A percentile compares a stretch with the other conserved stretches of the same genome.
Conservation (phyloP, 768 basidiomycete genomes). For the Cubamyces sp. region DNA sequence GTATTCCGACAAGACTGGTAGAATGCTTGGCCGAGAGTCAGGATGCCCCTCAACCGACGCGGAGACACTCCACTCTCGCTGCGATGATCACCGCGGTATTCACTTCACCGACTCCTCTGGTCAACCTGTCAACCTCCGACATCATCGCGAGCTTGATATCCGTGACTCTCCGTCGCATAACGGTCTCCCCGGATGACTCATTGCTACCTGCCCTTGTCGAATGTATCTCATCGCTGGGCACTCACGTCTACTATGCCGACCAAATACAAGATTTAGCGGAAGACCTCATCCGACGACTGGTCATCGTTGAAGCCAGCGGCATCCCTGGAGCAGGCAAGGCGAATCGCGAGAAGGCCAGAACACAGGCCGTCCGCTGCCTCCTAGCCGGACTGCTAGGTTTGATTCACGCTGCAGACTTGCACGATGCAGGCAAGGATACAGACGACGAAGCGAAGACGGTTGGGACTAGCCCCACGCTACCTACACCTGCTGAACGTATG, state of each 20-base stretch:
- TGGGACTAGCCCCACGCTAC: conserved; percentile 20
- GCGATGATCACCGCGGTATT: conserved; percentile 85
- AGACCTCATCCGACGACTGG: conserved; percentile 77
- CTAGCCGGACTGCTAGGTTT: conserved; percentile 73
- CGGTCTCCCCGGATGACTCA: conserved; percentile 62
- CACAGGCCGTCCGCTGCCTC: conserved; percentile 71
- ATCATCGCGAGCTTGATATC: conserved; percentile 79
- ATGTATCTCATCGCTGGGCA: conserved; percentile 82
- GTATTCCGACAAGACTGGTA: conserved; percentile 82
- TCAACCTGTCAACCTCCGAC: conserved; percentile 91
- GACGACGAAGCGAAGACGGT: conserved; percentile 28
- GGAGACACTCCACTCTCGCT: conserved; percentile 63
- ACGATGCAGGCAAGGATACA: conserved; percentile 40
- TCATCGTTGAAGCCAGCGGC: conserved; percentile 70
- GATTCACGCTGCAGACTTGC: conserved; percentile 62
- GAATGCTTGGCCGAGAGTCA: conserved; percentile 72
- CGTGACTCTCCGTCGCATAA: conserved; percentile 71
- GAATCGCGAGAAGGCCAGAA: conserved; percentile 48
- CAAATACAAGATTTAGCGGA: conserved; percentile 92
- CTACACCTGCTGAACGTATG: conserved; percentile 21
- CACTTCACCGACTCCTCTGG: conserved; percentile 77
- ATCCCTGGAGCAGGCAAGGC: conserved; percentile 45
- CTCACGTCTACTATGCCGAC: conserved; percentile 94
- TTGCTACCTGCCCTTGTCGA: conserved; percentile 71
- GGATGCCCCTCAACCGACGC: conserved; percentile 50